A percentile compares a stretch with the other conserved stretches of the same genome.
Conservation (phyloP, 306 rosid species). For the Vicia faba region DNA sequence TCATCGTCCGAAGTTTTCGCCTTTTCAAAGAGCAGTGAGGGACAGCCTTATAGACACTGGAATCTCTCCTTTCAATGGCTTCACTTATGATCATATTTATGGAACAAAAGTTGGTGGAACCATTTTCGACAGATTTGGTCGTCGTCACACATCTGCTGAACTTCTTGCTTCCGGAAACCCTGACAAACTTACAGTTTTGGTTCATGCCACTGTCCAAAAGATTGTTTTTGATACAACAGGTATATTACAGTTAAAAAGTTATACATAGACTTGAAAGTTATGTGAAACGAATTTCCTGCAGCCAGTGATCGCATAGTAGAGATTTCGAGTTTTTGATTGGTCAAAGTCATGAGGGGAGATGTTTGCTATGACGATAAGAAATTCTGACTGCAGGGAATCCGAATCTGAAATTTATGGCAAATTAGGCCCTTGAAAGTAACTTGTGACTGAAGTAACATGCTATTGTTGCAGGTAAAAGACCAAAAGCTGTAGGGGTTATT, state of each 20-base stretch:
- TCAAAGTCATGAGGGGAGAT: background rate
- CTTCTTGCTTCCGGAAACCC: conserved; percentile 72
- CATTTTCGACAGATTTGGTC: conserved; percentile 77
- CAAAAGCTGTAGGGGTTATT: conserved; percentile 77
- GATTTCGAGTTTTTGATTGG: background rate
- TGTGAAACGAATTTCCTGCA: background rate
- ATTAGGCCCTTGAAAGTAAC: conserved; percentile 16
- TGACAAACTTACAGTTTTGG: conserved; percentile 62
- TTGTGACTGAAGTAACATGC: conserved; percentile 20
- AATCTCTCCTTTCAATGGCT: conserved; percentile 83
- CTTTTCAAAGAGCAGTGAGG: conserved; percentile 68
- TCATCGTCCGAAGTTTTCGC: conserved; percentile 61
- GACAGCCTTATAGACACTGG: conserved; percentile 80
- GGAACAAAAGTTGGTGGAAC: conserved; percentile 98
- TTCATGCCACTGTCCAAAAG: conserved; percentile 80
- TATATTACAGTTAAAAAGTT: conserved; percentile 13
- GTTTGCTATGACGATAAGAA: background rate
- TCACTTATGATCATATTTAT: conserved; percentile 86
- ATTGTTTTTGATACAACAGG: conserved; percentile 71
- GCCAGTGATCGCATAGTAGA: background rate
- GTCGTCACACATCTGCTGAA: conserved; percentile 89
- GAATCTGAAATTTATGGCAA: background rate
- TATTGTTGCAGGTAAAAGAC: conserved; percentile 54
- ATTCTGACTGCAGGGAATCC: background rate
- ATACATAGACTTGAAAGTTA: background rate